Percentiles rank a stretch among this genome's conserved stretches.
Evolutionary conservation across 306 rosid species (phyloP).

Genomic region (Glycine latifolia): DNA sequence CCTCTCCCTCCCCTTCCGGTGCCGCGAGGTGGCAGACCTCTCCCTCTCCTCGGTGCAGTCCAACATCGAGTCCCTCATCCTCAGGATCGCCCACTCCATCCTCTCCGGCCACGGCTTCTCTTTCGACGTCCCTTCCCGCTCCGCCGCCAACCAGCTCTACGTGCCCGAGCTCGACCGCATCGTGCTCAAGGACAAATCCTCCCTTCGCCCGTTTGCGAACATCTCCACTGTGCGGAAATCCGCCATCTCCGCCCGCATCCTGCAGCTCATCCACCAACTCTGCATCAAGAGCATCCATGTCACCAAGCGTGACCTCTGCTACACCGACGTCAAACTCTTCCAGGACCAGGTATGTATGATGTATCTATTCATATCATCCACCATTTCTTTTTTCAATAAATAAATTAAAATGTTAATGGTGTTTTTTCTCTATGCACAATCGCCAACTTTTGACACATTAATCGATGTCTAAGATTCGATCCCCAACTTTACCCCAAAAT

Average conservation of each 20-base stretch:
- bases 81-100: slow-evolving; percentile 68
- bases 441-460: too few relatives aligned
- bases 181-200: slow-evolving; percentile 74
- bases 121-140: slow-evolving; percentile 88
- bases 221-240: slow-evolving; percentile 84
- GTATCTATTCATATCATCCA: neutral
- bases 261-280: slow-evolving; percentile 89
- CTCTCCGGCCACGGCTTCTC: slow-evolving; percentile 82
- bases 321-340: slow-evolving; percentile 91
- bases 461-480: too few relatives aligned
- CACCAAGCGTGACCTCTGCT: slow-evolving; percentile 94
- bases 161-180: slow-evolving; percentile 91
- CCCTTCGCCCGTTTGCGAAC: slow-evolving; percentile 77
- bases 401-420: too few relatives aligned
- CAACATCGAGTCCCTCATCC: slow-evolving; percentile 65
- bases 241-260: slow-evolving; percentile 71
- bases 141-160: slow-evolving; percentile 82
- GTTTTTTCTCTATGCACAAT: too few relatives aligned
- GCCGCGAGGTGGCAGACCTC: slow-evolving; percentile 85
- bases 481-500: too few relatives aligned
- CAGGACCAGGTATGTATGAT: slow-evolving; percentile 65
- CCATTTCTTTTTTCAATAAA: too few relatives aligned
- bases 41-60: slow-evolving; percentile 73
- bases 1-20: slow-evolving; percentile 67
- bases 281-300: slow-evolving; percentile 83